A percentile compares a stretch with the other conserved stretches of the same genome.
phyloP scores from a whole-genome alignment of 345 rosid species.

The Euphorbia lathyris region DNA sequence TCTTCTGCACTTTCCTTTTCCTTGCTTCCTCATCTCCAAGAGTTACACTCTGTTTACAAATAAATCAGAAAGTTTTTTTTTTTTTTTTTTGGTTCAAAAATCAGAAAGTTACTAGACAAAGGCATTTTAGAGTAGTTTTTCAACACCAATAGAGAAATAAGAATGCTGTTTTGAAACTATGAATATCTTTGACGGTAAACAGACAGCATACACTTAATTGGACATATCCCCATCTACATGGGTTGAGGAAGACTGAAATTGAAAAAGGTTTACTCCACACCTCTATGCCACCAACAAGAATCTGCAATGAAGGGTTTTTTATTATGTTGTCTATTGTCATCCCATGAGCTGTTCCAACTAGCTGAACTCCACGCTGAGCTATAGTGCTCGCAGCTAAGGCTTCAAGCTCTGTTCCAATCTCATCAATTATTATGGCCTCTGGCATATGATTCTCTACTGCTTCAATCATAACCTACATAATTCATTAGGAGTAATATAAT shows the following conservation, averaged over 20 bases:
- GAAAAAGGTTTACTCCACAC: conserved; percentile 31
- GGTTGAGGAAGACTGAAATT: conserved; percentile 7
- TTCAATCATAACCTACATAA: conserved; percentile 87
- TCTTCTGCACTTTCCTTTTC: conserved; percentile 93
- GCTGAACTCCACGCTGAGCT: conserved; percentile 97
- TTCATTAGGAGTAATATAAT: conserved; percentile 10
- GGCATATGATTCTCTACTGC: conserved; percentile 99
- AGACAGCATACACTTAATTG: conserved; percentile 1
- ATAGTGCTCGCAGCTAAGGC: conserved; percentile 96
- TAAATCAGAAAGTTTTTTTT: not conserved
- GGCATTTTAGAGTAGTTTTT: not conserved
- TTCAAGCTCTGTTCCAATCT: conserved; percentile 96
- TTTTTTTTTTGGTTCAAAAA: no score
- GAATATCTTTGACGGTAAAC: not conserved
- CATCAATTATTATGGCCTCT: conserved; percentile 85
- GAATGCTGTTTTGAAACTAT: not conserved
- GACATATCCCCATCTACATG: not conserved
- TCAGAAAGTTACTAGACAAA: not conserved
- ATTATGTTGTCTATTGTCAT: conserved; percentile 85
- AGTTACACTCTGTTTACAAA: conserved; percentile 71
- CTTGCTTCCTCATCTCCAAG: conserved; percentile 93
- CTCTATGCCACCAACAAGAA: conserved; percentile 94
- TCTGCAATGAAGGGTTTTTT: conserved; percentile 87
- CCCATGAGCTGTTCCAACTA: conserved; percentile 97
- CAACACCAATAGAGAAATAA: not conserved